These are phyloP conservation scores for Rhodofomes roseus DNA, from an alignment of 1,284 basidiomycete species.

Conservation along the genomic window DNA sequence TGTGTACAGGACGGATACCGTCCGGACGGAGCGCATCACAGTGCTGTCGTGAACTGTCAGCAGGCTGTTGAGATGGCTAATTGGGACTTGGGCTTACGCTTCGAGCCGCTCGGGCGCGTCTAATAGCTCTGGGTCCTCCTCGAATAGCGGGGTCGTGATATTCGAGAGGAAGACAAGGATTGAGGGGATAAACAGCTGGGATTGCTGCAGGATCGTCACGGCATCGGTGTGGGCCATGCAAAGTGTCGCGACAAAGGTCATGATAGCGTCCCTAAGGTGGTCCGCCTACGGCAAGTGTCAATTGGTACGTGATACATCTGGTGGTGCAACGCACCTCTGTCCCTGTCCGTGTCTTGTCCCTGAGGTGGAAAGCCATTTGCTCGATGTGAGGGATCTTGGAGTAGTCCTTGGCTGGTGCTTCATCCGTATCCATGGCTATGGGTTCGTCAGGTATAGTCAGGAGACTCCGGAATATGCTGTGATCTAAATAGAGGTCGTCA, in stretches of 20 bases:
- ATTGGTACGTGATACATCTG: not conserved
- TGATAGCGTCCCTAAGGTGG: slow-evolving; percentile 42
- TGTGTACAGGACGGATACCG: slow-evolving; percentile 55
- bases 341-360: slow-evolving; percentile 39
- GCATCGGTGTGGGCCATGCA: slow-evolving; percentile 50
- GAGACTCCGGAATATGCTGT: slow-evolving; percentile 42
- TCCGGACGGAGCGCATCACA: slow-evolving; percentile 46
- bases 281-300: slow-evolving; percentile 30
- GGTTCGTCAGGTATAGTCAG: slow-evolving; percentile 28
- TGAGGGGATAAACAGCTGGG: slow-evolving; percentile 55
- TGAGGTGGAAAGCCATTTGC: slow-evolving; percentile 46
- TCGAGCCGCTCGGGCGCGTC: slow-evolving; percentile 33
- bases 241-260: slow-evolving; percentile 55
- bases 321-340: slow-evolving; percentile 37
- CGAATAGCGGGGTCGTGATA: slow-evolving; percentile 57
- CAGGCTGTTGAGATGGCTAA: no score
- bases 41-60: slow-evolving; percentile 33
- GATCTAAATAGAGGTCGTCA: not conserved
- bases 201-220: slow-evolving; percentile 45
- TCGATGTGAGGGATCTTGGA: slow-evolving; percentile 47
- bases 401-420: slow-evolving; percentile 20
- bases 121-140: slow-evolving; percentile 50
- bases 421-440: not conserved
- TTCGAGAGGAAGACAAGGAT: slow-evolving; percentile 52
- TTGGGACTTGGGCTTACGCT: no score